phyloP scores from a whole-genome alignment of 371 early-diverging fungal genomes.

The Conidiobolus coronatus region DNA sequence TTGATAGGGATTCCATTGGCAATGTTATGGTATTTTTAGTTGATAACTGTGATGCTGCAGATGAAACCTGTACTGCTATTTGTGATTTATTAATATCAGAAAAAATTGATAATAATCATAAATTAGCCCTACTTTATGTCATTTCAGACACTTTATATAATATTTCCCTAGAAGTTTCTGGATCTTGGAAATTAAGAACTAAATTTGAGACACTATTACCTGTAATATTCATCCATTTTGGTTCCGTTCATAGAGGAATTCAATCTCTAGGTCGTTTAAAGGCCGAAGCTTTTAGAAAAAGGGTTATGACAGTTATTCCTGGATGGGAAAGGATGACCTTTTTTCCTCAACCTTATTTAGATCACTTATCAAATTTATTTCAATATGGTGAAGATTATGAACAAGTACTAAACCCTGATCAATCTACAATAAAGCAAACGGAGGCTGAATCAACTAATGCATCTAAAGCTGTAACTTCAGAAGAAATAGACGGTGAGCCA shows the following conservation, averaged over 20 bases:
- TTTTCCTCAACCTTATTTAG: slow-evolving; percentile 46
- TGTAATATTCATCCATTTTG: slow-evolving; percentile 42
- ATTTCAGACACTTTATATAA: slow-evolving; percentile 76
- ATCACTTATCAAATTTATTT: slow-evolving; percentile 19
- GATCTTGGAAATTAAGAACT: slow-evolving; percentile 68
- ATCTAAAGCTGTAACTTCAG: no score
- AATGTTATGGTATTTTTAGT: slow-evolving; percentile 70
- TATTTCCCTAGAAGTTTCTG: slow-evolving; percentile 45
- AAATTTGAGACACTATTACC: slow-evolving; percentile 42
- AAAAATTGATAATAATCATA: slow-evolving; percentile 29
- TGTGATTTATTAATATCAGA: slow-evolving; percentile 28
- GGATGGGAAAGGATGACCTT: slow-evolving; percentile 82
- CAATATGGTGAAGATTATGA: not conserved
- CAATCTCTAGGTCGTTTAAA: slow-evolving; percentile 30
- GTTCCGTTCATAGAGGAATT: slow-evolving; percentile 35
- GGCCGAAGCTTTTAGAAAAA: slow-evolving; percentile 56
- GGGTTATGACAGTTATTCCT: slow-evolving; percentile 30
- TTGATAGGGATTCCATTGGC: slow-evolving; percentile 41
- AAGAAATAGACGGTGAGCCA: no score
- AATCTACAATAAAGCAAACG: no score
- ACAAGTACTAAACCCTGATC: no score
- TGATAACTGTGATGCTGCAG: slow-evolving; percentile 59
- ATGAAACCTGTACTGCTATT: slow-evolving; percentile 44
- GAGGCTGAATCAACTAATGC: no score
- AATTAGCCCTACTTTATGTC: slow-evolving; percentile 52